Evolutionary conservation across 2,329 filamentous ascomycete species (phyloP).

Genomic region (Arthroderma uncinatum): DNA sequence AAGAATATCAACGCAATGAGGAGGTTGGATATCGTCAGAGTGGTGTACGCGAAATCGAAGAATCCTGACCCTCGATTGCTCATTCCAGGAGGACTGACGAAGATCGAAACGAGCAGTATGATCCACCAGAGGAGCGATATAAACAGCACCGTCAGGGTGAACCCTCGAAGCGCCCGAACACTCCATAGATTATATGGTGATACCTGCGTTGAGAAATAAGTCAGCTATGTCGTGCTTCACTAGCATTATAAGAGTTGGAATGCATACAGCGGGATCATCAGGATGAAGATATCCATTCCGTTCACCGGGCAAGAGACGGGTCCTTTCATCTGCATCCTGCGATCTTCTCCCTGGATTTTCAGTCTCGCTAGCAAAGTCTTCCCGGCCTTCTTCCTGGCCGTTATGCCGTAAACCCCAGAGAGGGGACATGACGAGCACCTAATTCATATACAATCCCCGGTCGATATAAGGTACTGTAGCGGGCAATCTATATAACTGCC

Average conservation of each 20-base stretch:
- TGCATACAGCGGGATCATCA: constrained; percentile 65
- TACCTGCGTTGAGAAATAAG: constrained; percentile 33
- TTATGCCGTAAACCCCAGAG: constrained; percentile 15
- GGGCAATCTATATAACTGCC: not conserved
- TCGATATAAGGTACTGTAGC: not conserved
- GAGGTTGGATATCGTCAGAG: constrained; percentile 64
- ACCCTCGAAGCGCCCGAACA: constrained; percentile 65
- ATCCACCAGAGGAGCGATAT: constrained; percentile 88
- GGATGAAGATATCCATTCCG: constrained; percentile 58
- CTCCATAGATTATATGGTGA: constrained; percentile 93
- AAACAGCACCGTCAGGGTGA: constrained; percentile 64
- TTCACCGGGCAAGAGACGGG: constrained; percentile 56
- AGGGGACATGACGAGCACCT: constrained; percentile 18
- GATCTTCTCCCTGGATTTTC: constrained; percentile 7
- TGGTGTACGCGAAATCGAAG: constrained; percentile 75
- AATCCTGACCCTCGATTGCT: constrained; percentile 85
- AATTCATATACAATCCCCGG: not conserved
- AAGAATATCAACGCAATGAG: constrained; percentile 78
- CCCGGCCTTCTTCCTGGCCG: constrained; percentile 4
- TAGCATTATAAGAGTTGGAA: not conserved
- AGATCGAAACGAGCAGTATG: constrained; percentile 74
- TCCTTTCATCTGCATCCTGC: constrained; percentile 47
- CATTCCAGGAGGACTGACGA: constrained; percentile 79
- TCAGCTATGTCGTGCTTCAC: not conserved
- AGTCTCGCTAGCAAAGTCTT: not conserved